These are phyloP conservation scores for Yamadazyma sp. DNA, from an alignment of 805 yeast genomes.

Conservation along the genomic window DNA sequence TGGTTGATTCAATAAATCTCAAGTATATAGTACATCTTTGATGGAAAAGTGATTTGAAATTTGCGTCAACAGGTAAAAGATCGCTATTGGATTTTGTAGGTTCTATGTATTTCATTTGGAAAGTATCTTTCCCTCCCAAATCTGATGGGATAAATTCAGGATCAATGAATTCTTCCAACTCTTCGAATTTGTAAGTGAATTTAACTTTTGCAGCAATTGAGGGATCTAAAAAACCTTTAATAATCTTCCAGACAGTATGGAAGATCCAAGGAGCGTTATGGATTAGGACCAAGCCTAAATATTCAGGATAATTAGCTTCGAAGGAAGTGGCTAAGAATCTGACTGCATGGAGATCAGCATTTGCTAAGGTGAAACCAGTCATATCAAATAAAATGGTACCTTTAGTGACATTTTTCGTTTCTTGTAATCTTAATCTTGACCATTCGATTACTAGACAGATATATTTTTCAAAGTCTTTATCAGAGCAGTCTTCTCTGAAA, in stretches of 20 bases:
- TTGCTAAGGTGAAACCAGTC: conserved; percentile 75
- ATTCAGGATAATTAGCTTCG: conserved; percentile 94
- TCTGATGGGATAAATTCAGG: conserved; percentile 55
- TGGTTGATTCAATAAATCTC: conserved; percentile 58
- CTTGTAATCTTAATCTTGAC: conserved; percentile 58
- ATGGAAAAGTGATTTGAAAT: conserved; percentile 15
- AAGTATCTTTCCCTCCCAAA: conserved; percentile 68
- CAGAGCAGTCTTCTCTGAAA: conserved; percentile 43
- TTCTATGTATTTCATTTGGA: conserved; percentile 47
- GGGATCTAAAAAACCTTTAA: conserved; percentile 91
- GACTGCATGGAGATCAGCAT: conserved; percentile 88
- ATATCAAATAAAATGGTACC: conserved; percentile 74
- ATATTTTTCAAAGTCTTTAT: conserved; percentile 66
- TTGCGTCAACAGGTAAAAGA: conserved; percentile 24
- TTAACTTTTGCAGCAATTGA: conserved; percentile 85
- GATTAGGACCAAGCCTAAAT: conserved; percentile 74
- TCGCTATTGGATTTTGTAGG: conserved; percentile 57
- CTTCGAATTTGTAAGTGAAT: conserved; percentile 68
- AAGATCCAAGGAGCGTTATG: conserved; percentile 97
- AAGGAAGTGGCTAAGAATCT: conserved; percentile 80
- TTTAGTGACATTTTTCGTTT: conserved; percentile 60
- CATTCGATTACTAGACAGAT: conserved; percentile 75
- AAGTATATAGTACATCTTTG: conserved; percentile 47
- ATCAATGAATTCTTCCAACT: conserved; percentile 59
- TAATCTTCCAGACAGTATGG: conserved; percentile 85